phyloP scores from a whole-genome alignment of 1,284 basidiomycete species.

The Rhodotorula glutinis region DNA sequence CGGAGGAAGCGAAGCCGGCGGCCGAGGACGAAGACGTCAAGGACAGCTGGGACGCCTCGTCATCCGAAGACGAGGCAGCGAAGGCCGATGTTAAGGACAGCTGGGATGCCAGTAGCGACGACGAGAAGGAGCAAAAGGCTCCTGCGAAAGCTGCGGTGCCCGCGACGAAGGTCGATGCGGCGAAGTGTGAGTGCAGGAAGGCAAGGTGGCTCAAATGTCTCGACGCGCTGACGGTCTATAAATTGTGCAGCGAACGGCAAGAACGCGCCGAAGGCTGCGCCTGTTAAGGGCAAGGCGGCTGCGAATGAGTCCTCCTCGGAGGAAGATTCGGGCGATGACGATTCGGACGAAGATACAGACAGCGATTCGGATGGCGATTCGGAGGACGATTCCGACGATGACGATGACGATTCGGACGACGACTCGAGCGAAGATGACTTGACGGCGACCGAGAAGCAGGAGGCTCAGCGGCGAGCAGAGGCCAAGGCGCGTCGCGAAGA shows the following conservation, averaged over 20 bases:
- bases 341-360: constrained; percentile 48
- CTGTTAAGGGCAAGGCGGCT: constrained; percentile 19
- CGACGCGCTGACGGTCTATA: no score
- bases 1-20: constrained; percentile 48
- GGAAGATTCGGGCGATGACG: constrained; percentile 47
- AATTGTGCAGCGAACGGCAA: constrained; percentile 33
- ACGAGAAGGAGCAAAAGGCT: constrained; percentile 50
- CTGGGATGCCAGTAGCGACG: constrained; percentile 74
- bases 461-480: constrained; percentile 74
- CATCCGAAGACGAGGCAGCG: constrained; percentile 47
- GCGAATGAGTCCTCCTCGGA: constrained; percentile 41
- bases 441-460: constrained; percentile 55
- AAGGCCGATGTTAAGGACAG: constrained; percentile 65
- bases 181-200: constrained; percentile 15
- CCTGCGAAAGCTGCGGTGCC: constrained; percentile 35
- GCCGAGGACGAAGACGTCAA: constrained; percentile 57
- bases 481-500: constrained; percentile 77
- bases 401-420: constrained; percentile 53
- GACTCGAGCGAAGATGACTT: constrained; percentile 51
- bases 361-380: no score
- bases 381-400: constrained; percentile 51
- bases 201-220: no score
- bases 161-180: constrained; percentile 4
- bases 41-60: constrained; percentile 85
- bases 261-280: constrained; percentile 14